Percentiles rank a stretch among this genome's conserved stretches.
These are phyloP conservation scores for Oryza nivara DNA, from an alignment of 176 grass and related monocot genomes.

Conservation along the genomic window DNA sequence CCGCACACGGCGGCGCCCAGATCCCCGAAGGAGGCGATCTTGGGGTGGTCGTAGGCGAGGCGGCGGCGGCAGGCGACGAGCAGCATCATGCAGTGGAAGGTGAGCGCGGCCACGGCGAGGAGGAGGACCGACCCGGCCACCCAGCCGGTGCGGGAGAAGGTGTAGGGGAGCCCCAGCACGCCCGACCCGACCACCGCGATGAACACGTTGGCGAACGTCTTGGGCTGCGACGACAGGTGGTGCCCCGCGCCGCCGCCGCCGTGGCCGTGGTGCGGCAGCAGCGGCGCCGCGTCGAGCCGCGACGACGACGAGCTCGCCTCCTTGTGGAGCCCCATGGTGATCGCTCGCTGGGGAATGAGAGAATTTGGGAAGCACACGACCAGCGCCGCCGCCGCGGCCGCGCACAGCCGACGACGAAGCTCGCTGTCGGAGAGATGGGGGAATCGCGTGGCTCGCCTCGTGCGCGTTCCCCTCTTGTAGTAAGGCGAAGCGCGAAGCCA, in stretches of 20 bases:
- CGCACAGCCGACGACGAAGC: not conserved
- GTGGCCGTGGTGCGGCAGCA: slow-evolving; percentile 57
- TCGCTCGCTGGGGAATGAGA: not conserved
- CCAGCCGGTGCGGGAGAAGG: slow-evolving; percentile 96
- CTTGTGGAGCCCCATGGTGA: slow-evolving; percentile 61
- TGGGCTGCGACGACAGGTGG: slow-evolving; percentile 84
- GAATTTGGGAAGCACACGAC: not conserved
- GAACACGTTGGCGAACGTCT: slow-evolving; percentile 98
- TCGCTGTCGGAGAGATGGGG: slow-evolving; percentile 22
- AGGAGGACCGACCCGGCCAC: slow-evolving; percentile 64
- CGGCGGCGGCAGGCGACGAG: slow-evolving; percentile 71
- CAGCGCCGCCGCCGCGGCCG: not conserved
- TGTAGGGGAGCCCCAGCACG: slow-evolving; percentile 94
- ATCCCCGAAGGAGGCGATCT: slow-evolving; percentile 88
- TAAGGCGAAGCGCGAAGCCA: not conserved
- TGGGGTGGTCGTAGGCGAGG: slow-evolving; percentile 50
- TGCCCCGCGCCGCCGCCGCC: not conserved
- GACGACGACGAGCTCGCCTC: slow-evolving; percentile 69
- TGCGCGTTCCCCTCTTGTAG: not conserved
- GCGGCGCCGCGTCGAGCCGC: slow-evolving; percentile 48
- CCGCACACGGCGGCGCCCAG: slow-evolving; percentile 74
- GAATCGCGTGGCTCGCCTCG: not conserved
- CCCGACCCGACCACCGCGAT: slow-evolving; percentile 89
- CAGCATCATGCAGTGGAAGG: slow-evolving; percentile 97
- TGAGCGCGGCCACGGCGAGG: slow-evolving; percentile 72